phyloP scores from a whole-genome alignment of 495 filamentous ascomycete genomes.

The Beverwykella pulmonaria region DNA sequence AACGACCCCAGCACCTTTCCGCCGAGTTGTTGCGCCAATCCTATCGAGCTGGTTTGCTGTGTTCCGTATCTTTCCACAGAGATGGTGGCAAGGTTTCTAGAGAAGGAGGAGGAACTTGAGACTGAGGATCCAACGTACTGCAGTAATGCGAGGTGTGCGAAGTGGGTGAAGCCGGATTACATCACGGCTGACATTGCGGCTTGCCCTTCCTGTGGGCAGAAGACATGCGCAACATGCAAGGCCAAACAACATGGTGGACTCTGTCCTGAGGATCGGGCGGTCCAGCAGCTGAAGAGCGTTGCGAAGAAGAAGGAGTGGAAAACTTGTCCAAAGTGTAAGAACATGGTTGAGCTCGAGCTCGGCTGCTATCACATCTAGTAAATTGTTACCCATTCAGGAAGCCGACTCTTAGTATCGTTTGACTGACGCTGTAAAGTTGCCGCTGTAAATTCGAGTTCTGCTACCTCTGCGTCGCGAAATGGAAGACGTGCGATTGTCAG shows the following conservation, averaged over 20 bases:
- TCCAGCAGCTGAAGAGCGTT: neutral
- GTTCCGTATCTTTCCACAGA: neutral
- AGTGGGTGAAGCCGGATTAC: neutral
- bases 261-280: neutral
- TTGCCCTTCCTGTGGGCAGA: neutral
- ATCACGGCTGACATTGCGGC: neutral
- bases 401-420: too few species aligned
- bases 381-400: neutral
- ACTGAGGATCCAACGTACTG: neutral
- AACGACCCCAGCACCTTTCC: too few species aligned
- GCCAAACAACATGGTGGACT: neutral
- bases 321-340: neutral
- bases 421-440: neutral
- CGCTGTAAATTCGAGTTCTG: neutral
- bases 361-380: constrained; percentile 4
- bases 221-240: constrained; percentile 1
- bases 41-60: neutral
- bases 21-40: too few species aligned
- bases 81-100: neutral
- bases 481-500: constrained; percentile 1
- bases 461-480: neutral
- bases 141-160: constrained; percentile 2
- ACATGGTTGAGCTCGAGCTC: neutral
- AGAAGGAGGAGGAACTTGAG: neutral
- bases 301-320: constrained; percentile 1